phyloP scores from a whole-genome alignment of 2,329 filamentous ascomycete species.

The Aspergillus cejpii region DNA sequence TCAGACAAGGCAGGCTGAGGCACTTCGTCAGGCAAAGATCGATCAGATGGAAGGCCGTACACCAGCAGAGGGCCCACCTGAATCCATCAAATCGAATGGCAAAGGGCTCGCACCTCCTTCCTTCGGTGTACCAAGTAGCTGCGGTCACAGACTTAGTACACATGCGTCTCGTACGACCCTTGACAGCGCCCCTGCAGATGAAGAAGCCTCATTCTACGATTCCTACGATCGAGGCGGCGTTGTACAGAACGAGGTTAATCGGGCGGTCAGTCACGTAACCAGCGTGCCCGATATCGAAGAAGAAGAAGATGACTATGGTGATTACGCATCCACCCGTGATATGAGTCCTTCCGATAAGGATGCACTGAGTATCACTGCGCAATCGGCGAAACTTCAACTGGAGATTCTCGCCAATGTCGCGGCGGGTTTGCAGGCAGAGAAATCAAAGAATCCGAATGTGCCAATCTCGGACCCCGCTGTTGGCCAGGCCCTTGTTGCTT shows the following conservation, averaged over 20 bases:
- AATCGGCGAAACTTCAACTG: slow-evolving; percentile 86
- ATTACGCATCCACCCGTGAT: slow-evolving; percentile 73
- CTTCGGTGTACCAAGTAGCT: slow-evolving; percentile 32
- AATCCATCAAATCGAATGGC: slow-evolving; percentile 33
- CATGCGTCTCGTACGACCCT: slow-evolving; percentile 44
- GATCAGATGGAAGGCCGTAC: slow-evolving; percentile 57
- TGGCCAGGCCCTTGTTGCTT: slow-evolving; percentile 70
- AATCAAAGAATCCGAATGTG: slow-evolving; percentile 60
- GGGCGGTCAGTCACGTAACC: slow-evolving; percentile 45
- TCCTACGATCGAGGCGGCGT: slow-evolving; percentile 54
- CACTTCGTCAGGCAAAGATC: slow-evolving; percentile 69
- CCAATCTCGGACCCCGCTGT: slow-evolving; percentile 70
- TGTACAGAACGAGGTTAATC: slow-evolving; percentile 45
- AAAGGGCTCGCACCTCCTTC: slow-evolving; percentile 34
- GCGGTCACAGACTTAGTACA: slow-evolving; percentile 44
- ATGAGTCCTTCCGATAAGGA: slow-evolving; percentile 72
- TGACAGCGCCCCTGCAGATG: slow-evolving; percentile 48
- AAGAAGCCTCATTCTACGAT: slow-evolving; percentile 48
- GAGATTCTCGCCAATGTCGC: slow-evolving; percentile 84
- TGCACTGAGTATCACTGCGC: slow-evolving; percentile 92
- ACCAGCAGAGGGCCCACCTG: slow-evolving; percentile 38
- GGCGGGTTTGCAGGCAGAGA: slow-evolving; percentile 68
- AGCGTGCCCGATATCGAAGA: slow-evolving; percentile 54
- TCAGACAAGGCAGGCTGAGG: slow-evolving; percentile 65
- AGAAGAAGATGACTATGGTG: slow-evolving; percentile 68